phyloP scores from a whole-genome alignment of 192 early-diverging fungal genomes.

The Gigaspora rosea region DNA sequence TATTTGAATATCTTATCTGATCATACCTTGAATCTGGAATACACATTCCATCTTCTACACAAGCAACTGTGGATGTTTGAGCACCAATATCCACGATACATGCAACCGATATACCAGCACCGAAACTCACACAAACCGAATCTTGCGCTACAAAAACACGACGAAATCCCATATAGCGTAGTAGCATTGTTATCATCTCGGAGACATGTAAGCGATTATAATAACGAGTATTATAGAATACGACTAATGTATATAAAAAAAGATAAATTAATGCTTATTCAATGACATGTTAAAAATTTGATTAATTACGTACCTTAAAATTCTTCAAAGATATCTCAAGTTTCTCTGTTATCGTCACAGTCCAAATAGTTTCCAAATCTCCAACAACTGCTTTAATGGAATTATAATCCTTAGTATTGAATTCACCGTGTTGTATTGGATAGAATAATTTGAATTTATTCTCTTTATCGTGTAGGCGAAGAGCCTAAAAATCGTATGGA shows the following conservation, averaged over 20 bases:
- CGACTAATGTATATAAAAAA: no score
- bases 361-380: constrained; percentile 85
- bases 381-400: no score
- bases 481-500: no score
- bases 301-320: no score
- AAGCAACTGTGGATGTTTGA: constrained; percentile 85
- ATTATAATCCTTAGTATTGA: no score
- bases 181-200: constrained; percentile 64
- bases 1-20: no score
- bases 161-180: constrained; percentile 78
- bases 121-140: constrained; percentile 80
- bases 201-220: constrained; percentile 65
- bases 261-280: no score
- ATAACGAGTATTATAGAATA: constrained; percentile 80
- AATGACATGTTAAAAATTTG: constrained; percentile 70
- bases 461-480: no score
- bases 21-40: constrained; percentile 68
- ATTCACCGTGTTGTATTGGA: no score
- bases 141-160: constrained; percentile 78
- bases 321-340: constrained; percentile 63
- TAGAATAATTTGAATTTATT: no score
- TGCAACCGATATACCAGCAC: constrained; percentile 81
- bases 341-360: constrained; percentile 64
- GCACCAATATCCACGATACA: constrained; percentile 93
- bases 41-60: constrained; percentile 82